Evolutionary conservation across 2,329 filamentous ascomycete species (phyloP), one percentile per base, ranked within the genome.

Genomic region (Allantophomopsis lycopodina): DNA sequence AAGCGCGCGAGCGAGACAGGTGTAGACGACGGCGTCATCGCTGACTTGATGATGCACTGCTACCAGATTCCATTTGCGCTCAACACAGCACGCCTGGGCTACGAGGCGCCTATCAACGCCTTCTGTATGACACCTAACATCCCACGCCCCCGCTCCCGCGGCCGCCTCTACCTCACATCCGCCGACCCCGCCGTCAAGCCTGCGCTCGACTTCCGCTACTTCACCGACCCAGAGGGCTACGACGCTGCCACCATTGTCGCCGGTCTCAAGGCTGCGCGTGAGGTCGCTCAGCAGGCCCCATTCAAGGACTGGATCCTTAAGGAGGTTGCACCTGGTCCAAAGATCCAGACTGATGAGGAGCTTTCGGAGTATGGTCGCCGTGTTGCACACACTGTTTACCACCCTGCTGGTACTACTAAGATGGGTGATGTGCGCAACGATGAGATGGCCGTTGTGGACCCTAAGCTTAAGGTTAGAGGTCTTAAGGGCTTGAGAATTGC

Each of bases 1-100:
- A 82, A 84, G 2, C 60, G 62, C 44, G 56, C 55, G 11, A 58
- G 63, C 6, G 68, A 69, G 46, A 70, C 67, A 47, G 60, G 56
- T 5, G 54, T 71, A 32, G 57, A 63, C 2, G 85, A 93, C 50
- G 81, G 81, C 39, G 73, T 82, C 45, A 79, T 83, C 40, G 83
- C 82, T 46, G 87, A 94, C 55, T 64, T 93, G 53, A 94, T 94
- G 87, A 91, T 91, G 82, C 86, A 94, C 66, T 94, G 86, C 72
- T 94, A 94, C 67, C 87, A 94, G 63, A 93, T 94, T 49, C 86
- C 86, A 40, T 94, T 94, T 63, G 83, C 79, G 46, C 75, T 87
- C 50, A 94, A 94, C 70, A 94, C 86, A 2, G 65, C 71, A 40
- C 78, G 83, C 32, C 71, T 94, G 10, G 86, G 86, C 48, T 94